phyloP scores from a whole-genome alignment of 2,329 filamentous ascomycete species.

The Fusarium sp. region DNA sequence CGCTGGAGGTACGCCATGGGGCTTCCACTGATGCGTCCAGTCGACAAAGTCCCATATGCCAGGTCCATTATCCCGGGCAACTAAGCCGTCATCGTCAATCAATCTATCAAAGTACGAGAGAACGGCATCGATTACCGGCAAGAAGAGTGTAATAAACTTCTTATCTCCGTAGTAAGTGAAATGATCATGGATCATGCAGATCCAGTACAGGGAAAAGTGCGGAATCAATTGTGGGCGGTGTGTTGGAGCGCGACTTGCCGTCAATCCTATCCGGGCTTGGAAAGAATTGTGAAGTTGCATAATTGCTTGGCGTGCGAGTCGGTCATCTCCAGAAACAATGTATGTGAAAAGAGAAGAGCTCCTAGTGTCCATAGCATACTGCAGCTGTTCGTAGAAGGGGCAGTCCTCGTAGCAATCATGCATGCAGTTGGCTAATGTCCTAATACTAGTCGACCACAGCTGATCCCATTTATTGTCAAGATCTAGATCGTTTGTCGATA shows the following conservation, averaged over 20 bases:
- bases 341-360: slow-evolving; percentile 53
- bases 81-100: background rate
- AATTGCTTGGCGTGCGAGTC: slow-evolving; percentile 50
- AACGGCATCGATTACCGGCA: background rate
- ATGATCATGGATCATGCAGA: background rate
- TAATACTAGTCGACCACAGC: slow-evolving; percentile 35
- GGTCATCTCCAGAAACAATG: slow-evolving; percentile 50
- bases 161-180: slow-evolving; percentile 46
- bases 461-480: no score
- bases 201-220: background rate
- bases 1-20: background rate
- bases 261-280: slow-evolving; percentile 47
- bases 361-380: slow-evolving; percentile 52
- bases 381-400: slow-evolving; percentile 54
- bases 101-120: background rate
- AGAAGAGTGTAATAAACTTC: background rate
- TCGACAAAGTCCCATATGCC: background rate
- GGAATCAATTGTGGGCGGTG: slow-evolving; percentile 54
- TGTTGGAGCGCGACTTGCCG: slow-evolving; percentile 53
- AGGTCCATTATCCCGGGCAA: background rate
- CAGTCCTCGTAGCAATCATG: slow-evolving; percentile 54
- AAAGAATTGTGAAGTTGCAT: slow-evolving; percentile 45
- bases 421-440: slow-evolving; percentile 46
- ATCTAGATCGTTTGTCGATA: no score
- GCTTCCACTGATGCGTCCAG: background rate